Evolutionary conservation across 2,329 filamentous ascomycete species (phyloP).

Genomic region (Aureobasidium sp.): DNA sequence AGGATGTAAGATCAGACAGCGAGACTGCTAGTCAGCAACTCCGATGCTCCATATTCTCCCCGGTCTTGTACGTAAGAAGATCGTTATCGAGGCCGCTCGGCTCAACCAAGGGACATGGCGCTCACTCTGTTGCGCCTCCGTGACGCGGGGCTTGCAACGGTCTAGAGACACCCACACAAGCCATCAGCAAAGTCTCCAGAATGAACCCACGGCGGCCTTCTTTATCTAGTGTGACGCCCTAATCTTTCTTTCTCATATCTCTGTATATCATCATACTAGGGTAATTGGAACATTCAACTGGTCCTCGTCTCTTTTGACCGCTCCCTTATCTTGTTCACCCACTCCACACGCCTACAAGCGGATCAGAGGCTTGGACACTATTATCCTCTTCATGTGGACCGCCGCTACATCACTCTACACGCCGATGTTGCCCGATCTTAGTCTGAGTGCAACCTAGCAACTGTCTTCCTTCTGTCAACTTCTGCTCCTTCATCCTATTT

Average conservation of each 20-base stretch:
- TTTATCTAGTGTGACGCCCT: conserved; percentile 10
- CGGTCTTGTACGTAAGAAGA: conserved; percentile 4
- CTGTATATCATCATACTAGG: neutral
- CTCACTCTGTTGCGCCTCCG: neutral
- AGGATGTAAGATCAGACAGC: neutral
- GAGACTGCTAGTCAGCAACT: neutral
- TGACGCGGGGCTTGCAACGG: conserved; percentile 10
- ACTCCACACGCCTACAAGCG: neutral
- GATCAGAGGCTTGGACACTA: neutral
- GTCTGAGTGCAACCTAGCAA: neutral
- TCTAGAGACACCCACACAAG: neutral
- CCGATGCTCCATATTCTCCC: neutral
- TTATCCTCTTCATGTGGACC: neutral
- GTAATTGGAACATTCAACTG: neutral
- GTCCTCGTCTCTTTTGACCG: neutral
- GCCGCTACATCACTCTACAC: neutral
- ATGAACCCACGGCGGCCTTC: neutral
- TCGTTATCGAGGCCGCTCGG: conserved; percentile 1
- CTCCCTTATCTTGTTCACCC: neutral
- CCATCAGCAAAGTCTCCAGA: conserved; percentile 1
- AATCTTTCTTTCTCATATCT: neutral
- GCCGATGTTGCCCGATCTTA: conserved; percentile 4
- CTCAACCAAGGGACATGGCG: neutral
- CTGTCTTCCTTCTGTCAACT: neutral
- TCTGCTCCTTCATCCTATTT: neutral